Evolutionary conservation across 2,329 filamentous ascomycete genomes (phyloP), one percentile per base, ranked within the genome.

Genomic region (Colletotrichum destructivum): DNA sequence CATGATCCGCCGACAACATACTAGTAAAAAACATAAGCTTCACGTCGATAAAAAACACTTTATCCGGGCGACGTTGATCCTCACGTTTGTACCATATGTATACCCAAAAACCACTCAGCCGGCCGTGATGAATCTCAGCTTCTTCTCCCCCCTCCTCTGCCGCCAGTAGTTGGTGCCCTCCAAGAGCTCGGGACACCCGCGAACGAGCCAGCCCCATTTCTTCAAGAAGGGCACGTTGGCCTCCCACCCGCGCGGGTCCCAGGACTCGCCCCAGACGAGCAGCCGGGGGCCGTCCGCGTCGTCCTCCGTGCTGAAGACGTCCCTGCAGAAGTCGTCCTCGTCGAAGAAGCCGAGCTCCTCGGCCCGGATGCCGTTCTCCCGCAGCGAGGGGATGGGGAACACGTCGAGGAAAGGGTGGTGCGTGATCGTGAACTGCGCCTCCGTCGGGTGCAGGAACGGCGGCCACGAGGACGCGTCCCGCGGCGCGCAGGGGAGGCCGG

Each of bases 181-280:
- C 16, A 83, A 61, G 3, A 84, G 60, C 38, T 85, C 81, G 0
- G 73, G 70, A 61, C 82, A 85, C 0, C 80, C 83, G 1, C 74
- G 73, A 0, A 85, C 57, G 5, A 85, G 64, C 77, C 79, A 80
- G 0, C 74, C 78, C 84, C 85, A 88, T 72, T 86, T 88, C 44
- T 76, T 77, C 1, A 84, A 72, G 72, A 89, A 88, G 0, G 71
- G 68, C 11, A 80, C 79, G 1, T 81, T 86, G 2, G 84, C 78
- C 72, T 88, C 87, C 87, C 87, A 89, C 16, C 81, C 83, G 0
- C 72, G 71, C 1, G 79, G 65, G 52, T 87, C 81, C 78, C 81
- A 84, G 0, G 86, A 79, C 4, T 86, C 82, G 0, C 85, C 84
- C 87, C 86, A 88, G 1, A 88, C 83, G 15, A 88, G 78, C 1